Evolutionary conservation across 2,329 filamentous ascomycete genomes (phyloP), one percentile per base, ranked within the genome.

Genomic region (Penicillium verrucosum): DNA sequence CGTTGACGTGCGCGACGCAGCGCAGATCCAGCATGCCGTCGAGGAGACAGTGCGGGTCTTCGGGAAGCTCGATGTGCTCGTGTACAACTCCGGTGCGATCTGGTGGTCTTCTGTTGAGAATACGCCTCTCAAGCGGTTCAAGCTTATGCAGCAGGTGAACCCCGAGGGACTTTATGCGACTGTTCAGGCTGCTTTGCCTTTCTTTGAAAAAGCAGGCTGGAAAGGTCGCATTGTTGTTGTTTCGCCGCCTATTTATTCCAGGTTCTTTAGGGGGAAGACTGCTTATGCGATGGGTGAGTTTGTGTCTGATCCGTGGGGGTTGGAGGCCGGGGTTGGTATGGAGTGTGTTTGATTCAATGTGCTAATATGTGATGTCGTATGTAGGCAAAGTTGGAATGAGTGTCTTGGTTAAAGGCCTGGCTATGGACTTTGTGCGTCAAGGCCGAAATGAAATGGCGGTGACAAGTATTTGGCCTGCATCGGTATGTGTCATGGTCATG

Each of bases 21-120:
- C 78, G 8, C 86, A 84, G 70, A 79, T 92, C 29, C 73, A 86
- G 49, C 65, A 70, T 8, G 79, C 93, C 40, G 76, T 92, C 3
- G 70, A 81, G 23, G 71, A 80, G 54, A 86, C 86, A 0, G 74
- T 89, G 5, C 61, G 84, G 65, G 77, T 72, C 5, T 87, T 88
- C 65, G 80, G 81, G 42, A 82, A 82, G 23, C 77, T 95, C 4
- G 89, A 94, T 69, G 87, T 88, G 0, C 75, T 95, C 2, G 73
- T 94, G 47, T 95, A 95, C 78, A 95, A 94, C 71, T 86, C 87
- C 0, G 90, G 90, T 40, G 90, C 90, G 3, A 92, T 95, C 63
- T 94, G 88, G 87, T 93, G 90, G 89, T 83, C 87, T 0, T 82
- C 87, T 1, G 85, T 95, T 0, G 82, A 86, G 50, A 82, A 86